These are phyloP conservation scores for Fragosphaeria purpurea DNA, from an alignment of 2,329 filamentous ascomycete species.

Conservation along the genomic window DNA sequence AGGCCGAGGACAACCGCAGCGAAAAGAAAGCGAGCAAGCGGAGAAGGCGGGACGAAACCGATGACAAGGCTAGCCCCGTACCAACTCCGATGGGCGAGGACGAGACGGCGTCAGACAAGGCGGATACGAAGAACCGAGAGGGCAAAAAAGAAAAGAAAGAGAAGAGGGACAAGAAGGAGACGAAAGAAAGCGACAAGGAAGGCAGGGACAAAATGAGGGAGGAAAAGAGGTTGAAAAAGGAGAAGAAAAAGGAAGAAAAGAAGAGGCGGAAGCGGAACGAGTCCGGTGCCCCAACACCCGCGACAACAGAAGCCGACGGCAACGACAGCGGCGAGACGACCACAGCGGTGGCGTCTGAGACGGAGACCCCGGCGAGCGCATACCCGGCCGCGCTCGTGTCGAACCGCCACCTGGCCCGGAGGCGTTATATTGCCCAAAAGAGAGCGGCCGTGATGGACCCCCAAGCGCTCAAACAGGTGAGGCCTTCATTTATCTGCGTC, in stretches of 20 bases:
- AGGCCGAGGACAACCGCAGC: slow-evolving; percentile 28
- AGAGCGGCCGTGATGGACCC: slow-evolving; percentile 71
- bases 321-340: slow-evolving; percentile 4
- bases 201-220: slow-evolving; percentile 29
- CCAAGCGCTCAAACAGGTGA: slow-evolving; percentile 76
- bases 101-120: slow-evolving; percentile 23
- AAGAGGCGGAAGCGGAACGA: slow-evolving; percentile 21
- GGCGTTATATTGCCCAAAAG: slow-evolving; percentile 83
- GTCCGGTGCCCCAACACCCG: slow-evolving; percentile 16
- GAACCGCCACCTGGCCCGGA: slow-evolving; percentile 63
- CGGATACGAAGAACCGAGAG: slow-evolving; percentile 25
- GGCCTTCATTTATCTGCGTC: slow-evolving; percentile 11
- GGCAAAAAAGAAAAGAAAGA: slow-evolving; percentile 16
- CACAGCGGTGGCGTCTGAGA: slow-evolving; percentile 28
- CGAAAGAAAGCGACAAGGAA: slow-evolving; percentile 15
- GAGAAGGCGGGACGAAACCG: slow-evolving; percentile 26
- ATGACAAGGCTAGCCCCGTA: slow-evolving; percentile 20
- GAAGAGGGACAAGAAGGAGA: slow-evolving; percentile 15
- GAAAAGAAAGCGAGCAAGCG: slow-evolving; percentile 26
- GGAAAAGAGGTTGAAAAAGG: slow-evolving; percentile 21
- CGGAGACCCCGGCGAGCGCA: slow-evolving; percentile 13
- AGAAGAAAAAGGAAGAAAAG: slow-evolving; percentile 17
- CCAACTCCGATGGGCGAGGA: slow-evolving; percentile 17
- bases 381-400: slow-evolving; percentile 21
- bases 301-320: slow-evolving; percentile 21